phyloP scores from a whole-genome alignment of 2,329 filamentous ascomycete species.

The Fusarium sp. region DNA sequence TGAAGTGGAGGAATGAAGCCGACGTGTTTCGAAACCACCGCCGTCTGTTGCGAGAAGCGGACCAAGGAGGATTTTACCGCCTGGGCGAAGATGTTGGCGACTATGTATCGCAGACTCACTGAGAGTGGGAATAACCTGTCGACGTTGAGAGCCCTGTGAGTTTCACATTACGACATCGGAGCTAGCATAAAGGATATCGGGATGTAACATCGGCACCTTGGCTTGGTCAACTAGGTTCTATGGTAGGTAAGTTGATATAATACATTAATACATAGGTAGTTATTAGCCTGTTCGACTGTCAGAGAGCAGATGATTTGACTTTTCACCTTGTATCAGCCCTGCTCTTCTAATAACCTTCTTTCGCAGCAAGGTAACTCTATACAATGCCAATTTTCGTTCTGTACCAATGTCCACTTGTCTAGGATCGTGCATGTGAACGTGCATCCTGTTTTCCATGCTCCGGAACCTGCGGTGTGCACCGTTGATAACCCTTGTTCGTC shows the following conservation, averaged over 20 bases:
- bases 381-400: constrained; percentile 10
- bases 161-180: constrained; percentile 14
- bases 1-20: constrained; percentile 42
- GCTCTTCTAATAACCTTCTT: constrained; percentile 25
- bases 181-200: constrained; percentile 15
- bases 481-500: constrained; percentile 33
- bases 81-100: constrained; percentile 13
- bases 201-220: constrained; percentile 12
- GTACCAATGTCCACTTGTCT: not conserved
- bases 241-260: too few relatives aligned
- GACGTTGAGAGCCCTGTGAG: constrained; percentile 7
- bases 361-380: constrained; percentile 11
- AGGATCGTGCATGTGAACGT: constrained; percentile 17
- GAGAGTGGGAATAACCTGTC: not conserved
- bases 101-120: not conserved
- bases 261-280: too few relatives aligned
- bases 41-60: constrained; percentile 42
- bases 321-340: constrained; percentile 33
- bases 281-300: constrained; percentile 1
- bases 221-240: constrained; percentile 2
- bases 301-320: constrained; percentile 3
- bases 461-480: not conserved
- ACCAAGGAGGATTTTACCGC: constrained; percentile 26
- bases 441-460: constrained; percentile 10
- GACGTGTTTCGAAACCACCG: constrained; percentile 48